Base-by-base conservation (phyloP, 805 yeast genomes). In the Candida manassasensis region DNA sequence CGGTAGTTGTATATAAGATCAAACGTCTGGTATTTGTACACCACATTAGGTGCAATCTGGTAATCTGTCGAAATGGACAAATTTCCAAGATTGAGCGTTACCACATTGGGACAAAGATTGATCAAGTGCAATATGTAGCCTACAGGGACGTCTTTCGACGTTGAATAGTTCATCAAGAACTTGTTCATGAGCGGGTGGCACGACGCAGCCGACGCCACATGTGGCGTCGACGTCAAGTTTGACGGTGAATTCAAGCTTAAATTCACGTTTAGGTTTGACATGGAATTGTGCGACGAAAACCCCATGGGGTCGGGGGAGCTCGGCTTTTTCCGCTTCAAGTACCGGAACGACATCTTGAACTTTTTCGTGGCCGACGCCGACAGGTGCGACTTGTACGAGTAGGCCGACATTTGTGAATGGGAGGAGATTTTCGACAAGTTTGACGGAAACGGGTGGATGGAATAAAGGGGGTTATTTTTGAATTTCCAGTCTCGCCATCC, bases 401-500 rank as follows among this genome's bases (percentile, higher is more conserved):
- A 35, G 4, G 39, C 35, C 5, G 55, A 46, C n/a, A 22, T 19
- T 32, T 43, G 49, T 24, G 57, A 44, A 38, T 44, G 45, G 3
- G 50, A 39, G 2, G 40, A 19, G 19, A 48, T 40, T 28, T 44
- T 44, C 4, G 49, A 43, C 19, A 49, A 43, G 12, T 34, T 39
- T 6, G 47, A 37, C 1, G 56, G 42, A n/a, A 41, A 34, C 2
- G 54, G 48, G 33, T 44, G 50, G 27, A 59, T 41, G 1, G 67
- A 51, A 50, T 81, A 81, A 22, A 84, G 54, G 1, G 90, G 85
- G 56, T 82, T 88, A 34, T 73, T 74, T 42, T 85, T 71, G 49
- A 72, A 81, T 49, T 85, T 82, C 95, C 95, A 87, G 55, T 87
- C 96, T 52, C 96, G 71, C 96, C 96, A 87, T 7, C 90, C 82